Base-by-base conservation (phyloP, 495 filamentous ascomycete genomes). In the Penicillium goetzii region DNA sequence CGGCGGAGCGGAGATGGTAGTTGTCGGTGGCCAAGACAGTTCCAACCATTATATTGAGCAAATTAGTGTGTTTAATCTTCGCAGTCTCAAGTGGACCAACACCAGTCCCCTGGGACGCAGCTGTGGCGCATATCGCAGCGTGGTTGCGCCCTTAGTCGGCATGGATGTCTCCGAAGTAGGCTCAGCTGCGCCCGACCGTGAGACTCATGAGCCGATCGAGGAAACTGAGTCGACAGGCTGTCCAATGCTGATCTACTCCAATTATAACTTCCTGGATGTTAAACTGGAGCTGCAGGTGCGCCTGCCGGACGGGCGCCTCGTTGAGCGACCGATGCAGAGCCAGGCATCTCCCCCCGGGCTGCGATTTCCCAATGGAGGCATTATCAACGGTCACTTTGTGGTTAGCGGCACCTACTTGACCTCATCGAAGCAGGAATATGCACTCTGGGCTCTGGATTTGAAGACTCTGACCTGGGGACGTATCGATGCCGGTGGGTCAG, bases 1-100 rank as follows among this genome's bases (percentile, higher is more conserved):
- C 33, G 95, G 96, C 10, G 95, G 96, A 15, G 92, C 96, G 2
- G 93, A 99, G 76, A 96, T 99, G 96, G 86, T 99, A 12, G 89
- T 99, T 10, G 93, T 98, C 17, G 95, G 95, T 52, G 95, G 95
- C 5, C 95, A 99, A 72, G 94, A 98, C 71, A 93, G 90, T 61
- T 90, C 90, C n/a, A 98, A 98, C 71, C 92, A 97, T 71, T 99
- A 99, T 68, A 98, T 99, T 63, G 94, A 98, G 72, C 92, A 98
- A 76, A 92, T 98, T 68, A 97, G 93, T 70, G 92, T 98, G 7
- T 99, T 98, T 80, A 99, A 99, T 66, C 83, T 99, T 32, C 86
- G 95, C n/a, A 97, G 92, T 71, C 75, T 97, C 60, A 96, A 95
- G 76, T 99, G 95, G 95, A 93, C 92, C 4, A 90, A 90, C 26